phyloP scores from a whole-genome alignment of 331 rosid genomes.

The Quercus phellos region DNA sequence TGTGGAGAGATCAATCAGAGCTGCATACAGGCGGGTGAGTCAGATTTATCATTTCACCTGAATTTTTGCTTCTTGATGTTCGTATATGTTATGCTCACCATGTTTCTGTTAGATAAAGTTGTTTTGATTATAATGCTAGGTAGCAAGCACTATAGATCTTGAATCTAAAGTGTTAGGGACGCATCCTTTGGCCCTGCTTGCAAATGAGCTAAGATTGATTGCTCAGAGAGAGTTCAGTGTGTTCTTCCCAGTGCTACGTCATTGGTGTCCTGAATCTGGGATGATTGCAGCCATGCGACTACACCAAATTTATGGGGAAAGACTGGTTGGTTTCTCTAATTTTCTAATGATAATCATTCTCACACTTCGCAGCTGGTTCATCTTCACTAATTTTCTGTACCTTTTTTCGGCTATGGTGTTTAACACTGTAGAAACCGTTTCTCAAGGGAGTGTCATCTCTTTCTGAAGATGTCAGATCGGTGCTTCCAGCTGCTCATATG shows the following conservation, averaged over 20 bases:
- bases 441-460: conserved; percentile 42
- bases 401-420: conserved; percentile 1
- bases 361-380: neutral
- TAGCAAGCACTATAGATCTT: conserved; percentile 29
- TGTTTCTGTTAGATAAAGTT: neutral
- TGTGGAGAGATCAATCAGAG: conserved; percentile 41
- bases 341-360: neutral
- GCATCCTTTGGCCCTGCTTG: conserved; percentile 51
- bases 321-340: conserved; percentile 37
- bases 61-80: neutral
- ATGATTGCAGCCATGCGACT: conserved; percentile 28
- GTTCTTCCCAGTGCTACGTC: conserved; percentile 36
- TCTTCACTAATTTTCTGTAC: neutral
- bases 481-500: conserved; percentile 46
- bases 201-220: conserved; percentile 44
- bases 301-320: conserved; percentile 44
- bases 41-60: conserved; percentile 1
- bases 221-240: conserved; percentile 45
- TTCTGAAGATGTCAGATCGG: conserved; percentile 43
- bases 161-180: conserved; percentile 32
- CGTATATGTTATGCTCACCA: neutral
- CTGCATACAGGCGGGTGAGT: conserved; percentile 39
- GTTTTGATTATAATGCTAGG: conserved; percentile 25
- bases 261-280: conserved; percentile 46
- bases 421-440: conserved; percentile 36